These are phyloP conservation scores for Coemansia sp. DNA, from an alignment of 371 early-diverging fungal genomes.

Conservation along the genomic window DNA sequence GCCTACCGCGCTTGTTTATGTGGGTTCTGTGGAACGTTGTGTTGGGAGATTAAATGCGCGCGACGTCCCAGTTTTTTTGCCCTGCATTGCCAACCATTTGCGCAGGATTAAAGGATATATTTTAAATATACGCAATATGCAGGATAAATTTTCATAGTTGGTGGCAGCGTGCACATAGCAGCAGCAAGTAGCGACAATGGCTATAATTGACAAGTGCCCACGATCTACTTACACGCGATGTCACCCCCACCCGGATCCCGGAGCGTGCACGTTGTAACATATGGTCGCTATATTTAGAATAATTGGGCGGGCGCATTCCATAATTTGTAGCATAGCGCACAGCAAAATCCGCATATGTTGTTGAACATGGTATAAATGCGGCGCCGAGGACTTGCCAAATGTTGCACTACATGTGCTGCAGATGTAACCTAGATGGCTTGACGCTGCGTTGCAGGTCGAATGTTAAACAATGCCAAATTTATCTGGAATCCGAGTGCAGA, in stretches of 20 bases:
- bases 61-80: neutral
- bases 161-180: neutral
- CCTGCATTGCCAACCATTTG: neutral
- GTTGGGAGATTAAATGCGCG: neutral
- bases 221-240: no score
- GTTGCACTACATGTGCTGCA: neutral
- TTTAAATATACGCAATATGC: neutral
- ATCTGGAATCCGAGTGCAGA: no score
- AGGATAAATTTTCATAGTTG: neutral
- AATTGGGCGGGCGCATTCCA: no score
- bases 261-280: no score
- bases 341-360: neutral
- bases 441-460: neutral
- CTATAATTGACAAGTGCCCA: no score
- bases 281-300: no score
- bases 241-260: no score
- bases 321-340: neutral
- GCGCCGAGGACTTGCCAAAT: neutral
- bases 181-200: no score
- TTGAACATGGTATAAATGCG: neutral
- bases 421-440: neutral
- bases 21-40: neutral
- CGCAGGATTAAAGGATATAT: neutral
- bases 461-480: neutral
- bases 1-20: neutral